Conservation (phyloP, 2,329 filamentous ascomycete genomes). For the Aaosphaeria pasadenensis region DNA sequence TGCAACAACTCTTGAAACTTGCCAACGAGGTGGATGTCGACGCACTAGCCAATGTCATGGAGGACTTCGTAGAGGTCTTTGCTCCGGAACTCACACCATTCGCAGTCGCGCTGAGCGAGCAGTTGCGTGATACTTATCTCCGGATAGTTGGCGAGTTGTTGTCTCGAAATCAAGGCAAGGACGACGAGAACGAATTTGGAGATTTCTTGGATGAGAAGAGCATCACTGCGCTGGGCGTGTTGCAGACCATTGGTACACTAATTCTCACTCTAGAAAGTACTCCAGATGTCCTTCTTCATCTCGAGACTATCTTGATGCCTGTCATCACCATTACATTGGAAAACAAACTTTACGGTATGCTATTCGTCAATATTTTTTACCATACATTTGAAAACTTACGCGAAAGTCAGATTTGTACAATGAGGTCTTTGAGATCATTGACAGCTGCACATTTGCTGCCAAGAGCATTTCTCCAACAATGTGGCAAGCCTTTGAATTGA, state of each 20-base stretch:
- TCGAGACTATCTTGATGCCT: conserved; percentile 95
- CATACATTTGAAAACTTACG: not conserved
- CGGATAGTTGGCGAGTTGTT: conserved; percentile 88
- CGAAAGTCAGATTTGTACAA: conserved; percentile 75
- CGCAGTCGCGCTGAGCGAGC: conserved; percentile 91
- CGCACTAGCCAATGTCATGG: conserved; percentile 97
- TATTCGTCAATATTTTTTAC: not conserved
- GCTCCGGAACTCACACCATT: conserved; percentile 96
- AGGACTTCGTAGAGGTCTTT: conserved; percentile 98
- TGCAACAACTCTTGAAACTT: conserved; percentile 96
- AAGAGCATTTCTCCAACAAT: conserved; percentile 94
- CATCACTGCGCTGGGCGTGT: conserved; percentile 90
- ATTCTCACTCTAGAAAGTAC: conserved; percentile 97
- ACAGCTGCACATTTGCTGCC: conserved; percentile 97
- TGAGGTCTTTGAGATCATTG: conserved; percentile 97
- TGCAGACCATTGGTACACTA: conserved; percentile 96
- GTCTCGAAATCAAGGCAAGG: conserved; percentile 75
- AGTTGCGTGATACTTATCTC: conserved; percentile 92
- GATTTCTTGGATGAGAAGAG: conserved; percentile 98
- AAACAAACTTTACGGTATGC: conserved; percentile 87
- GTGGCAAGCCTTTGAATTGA: conserved; percentile 98
- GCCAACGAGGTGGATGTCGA: conserved; percentile 98
- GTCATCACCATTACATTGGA: conserved; percentile 94
- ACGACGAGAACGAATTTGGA: conserved; percentile 74
- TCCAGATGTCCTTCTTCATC: conserved; percentile 88